Evolutionary conservation across 2,329 filamentous ascomycete species (phyloP).

Genomic region (Intubia oerlemansii): DNA sequence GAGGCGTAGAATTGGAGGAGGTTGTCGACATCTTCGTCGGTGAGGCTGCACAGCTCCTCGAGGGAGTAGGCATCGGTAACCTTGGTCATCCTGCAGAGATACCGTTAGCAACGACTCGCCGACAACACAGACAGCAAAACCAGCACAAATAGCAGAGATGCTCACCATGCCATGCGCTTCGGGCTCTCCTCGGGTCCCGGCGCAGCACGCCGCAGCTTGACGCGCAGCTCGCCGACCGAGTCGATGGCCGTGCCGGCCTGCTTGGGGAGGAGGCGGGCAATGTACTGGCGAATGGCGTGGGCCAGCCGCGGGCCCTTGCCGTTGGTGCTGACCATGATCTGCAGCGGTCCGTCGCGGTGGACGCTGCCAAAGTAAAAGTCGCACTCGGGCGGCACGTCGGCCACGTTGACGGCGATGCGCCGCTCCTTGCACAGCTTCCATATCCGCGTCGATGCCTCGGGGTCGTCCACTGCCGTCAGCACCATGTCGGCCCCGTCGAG

Average conservation of each 20-base stretch:
- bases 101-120: neutral
- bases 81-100: constrained; percentile 58
- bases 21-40: constrained; percentile 63
- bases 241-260: constrained; percentile 74
- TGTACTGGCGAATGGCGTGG: constrained; percentile 63
- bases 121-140: no score
- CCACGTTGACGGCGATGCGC: constrained; percentile 80
- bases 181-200: constrained; percentile 52
- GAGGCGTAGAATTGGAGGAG: constrained; percentile 54
- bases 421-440: constrained; percentile 84
- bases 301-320: constrained; percentile 86
- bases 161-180: constrained; percentile 82
- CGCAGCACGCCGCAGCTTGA: constrained; percentile 57
- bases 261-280: constrained; percentile 52
- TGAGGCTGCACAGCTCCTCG: constrained; percentile 66
- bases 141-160: no score
- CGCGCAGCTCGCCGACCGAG: constrained; percentile 60
- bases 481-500: constrained; percentile 73
- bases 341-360: constrained; percentile 81
- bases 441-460: constrained; percentile 69
- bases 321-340: constrained; percentile 98
- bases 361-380: constrained; percentile 98
- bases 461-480: constrained; percentile 80
- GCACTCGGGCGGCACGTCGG: constrained; percentile 88
- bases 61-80: constrained; percentile 76